Evolutionary conservation across 2,329 filamentous ascomycete species (phyloP), one percentile per base, ranked within the genome.

Genomic region (Nannizziopsis barbatae): DNA sequence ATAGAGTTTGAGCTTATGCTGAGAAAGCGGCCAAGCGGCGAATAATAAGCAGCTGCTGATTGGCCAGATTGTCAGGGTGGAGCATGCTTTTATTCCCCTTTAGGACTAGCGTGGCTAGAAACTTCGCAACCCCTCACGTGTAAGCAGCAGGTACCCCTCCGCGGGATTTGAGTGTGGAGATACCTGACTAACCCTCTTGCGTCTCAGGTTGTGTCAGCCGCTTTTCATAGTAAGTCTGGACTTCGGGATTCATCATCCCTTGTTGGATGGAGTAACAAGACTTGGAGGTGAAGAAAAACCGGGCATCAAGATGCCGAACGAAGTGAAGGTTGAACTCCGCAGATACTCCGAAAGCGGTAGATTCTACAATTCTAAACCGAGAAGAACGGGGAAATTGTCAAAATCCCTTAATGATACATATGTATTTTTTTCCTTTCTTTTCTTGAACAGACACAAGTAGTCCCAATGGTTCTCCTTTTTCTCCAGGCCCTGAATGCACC

Each of bases 11-110:
- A 41, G 22, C 10, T n/a, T 37, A 17, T 37, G 37, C 11, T 15
- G 27, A 30, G 20, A 36, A 45, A 42, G 41, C 36, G 31, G 27
- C 12, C 18, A 11, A 12, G 20, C 18, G 6, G 47, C 12, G 22
- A 20, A 15, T 5, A 50, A 52, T 50, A 52, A 52, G 47, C 38
- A 42, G 39, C 14, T n/a, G 11, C 49, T 55, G 53, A 56, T 57
- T 57, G 56, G 53, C 46, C n/a, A n/a, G 14, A 17, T 14, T 15
- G 17, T 18, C 27, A n/a, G 2, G 5, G 17, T 15, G 38, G 8
- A 17, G 27, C 14, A 18, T 1, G 30, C 27, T 42, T 38, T 44
- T 43, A 43, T 44, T n/a, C 46, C 41, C n/a, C n/a, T 47, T 47
- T 37, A 2, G 45, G 45, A 22, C 15, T 30, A 22, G 38, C 37